Conservation (phyloP, 129 eudicot species). For the Lactuca saligna region DNA sequence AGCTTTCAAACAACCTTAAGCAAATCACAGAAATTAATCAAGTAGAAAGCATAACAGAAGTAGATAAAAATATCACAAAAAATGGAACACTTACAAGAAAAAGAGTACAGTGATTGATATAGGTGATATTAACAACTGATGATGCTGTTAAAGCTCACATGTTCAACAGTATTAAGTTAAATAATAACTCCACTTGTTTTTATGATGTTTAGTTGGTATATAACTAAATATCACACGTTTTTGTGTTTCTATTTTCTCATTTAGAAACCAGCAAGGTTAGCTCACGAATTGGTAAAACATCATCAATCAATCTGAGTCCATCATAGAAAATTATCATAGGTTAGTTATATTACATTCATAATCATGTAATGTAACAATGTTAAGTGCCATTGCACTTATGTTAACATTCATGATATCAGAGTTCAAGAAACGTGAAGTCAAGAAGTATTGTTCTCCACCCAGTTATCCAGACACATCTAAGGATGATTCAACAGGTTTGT, state of each 20-base stretch:
- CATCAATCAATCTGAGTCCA: conserved; percentile 61
- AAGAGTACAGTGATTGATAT: conserved; percentile 4
- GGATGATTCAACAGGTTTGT: too few relatives aligned
- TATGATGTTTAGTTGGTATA: conserved; percentile 19
- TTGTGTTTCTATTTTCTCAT: conserved; percentile 3
- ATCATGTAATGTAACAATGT: too few relatives aligned
- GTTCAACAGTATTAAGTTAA: conserved; percentile 31
- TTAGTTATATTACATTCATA: too few relatives aligned
- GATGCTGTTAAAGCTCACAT: conserved; percentile 39
- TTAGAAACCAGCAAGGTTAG: conserved; percentile 35
- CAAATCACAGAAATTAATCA: too few relatives aligned
- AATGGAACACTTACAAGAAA: too few relatives aligned
- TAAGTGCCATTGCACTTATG: too few relatives aligned
- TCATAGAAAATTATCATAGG: conserved; percentile 73
- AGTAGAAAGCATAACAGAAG: too few relatives aligned
- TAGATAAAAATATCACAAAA: too few relatives aligned
- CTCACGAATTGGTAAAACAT: conserved; percentile 33
- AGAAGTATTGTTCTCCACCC: conserved; percentile 58
- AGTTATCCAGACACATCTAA: too few relatives aligned
- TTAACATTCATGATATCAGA: too few relatives aligned
- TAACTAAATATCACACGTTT: conserved; percentile 16
- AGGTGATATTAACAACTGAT: conserved; percentile 24
- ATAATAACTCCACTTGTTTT: conserved; percentile 17
- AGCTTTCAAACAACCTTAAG: too few relatives aligned
- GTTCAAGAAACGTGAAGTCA: too few relatives aligned